Conservation (phyloP, 1,284 basidiomycete genomes). For the Inonotus hispidus region DNA sequence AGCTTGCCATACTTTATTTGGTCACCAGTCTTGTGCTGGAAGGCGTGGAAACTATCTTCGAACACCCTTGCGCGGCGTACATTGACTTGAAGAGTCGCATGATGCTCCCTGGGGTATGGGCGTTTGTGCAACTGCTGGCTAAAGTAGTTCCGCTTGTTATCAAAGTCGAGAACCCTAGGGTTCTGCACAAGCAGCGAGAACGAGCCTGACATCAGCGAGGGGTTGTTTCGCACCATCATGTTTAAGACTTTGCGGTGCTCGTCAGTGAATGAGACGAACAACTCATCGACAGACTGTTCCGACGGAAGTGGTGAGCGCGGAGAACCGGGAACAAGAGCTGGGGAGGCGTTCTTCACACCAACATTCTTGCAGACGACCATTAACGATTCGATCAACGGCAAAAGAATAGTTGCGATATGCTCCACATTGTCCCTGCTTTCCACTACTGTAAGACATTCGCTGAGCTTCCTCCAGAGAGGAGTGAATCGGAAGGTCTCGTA, state of each 20-base stretch:
- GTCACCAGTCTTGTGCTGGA: slow-evolving; percentile 88
- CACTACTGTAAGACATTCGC: slow-evolving; percentile 79
- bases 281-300: slow-evolving; percentile 74
- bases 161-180: slow-evolving; percentile 96
- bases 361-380: slow-evolving; percentile 99
- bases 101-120: slow-evolving; percentile 73
- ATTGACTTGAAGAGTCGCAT: slow-evolving; percentile 84
- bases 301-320: slow-evolving; percentile 62
- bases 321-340: slow-evolving; percentile 51
- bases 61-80: slow-evolving; percentile 93
- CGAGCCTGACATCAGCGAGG: slow-evolving; percentile 95
- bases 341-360: slow-evolving; percentile 52
- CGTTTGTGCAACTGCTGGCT: slow-evolving; percentile 92
- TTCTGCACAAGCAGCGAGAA: slow-evolving; percentile 97
- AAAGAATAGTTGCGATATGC: slow-evolving; percentile 83
- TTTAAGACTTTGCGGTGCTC: slow-evolving; percentile 93
- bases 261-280: slow-evolving; percentile 94
- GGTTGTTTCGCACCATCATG: slow-evolving; percentile 97
- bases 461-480: slow-evolving; percentile 79
- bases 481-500: slow-evolving; percentile 88
- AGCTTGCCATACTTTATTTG: slow-evolving; percentile 99
- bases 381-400: slow-evolving; percentile 89
- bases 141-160: slow-evolving; percentile 99
- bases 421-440: slow-evolving; percentile 78
- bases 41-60: slow-evolving; percentile 92